A percentile compares a stretch with the other conserved stretches of the same genome.
Evolutionary conservation across 164 flowering plant genomes (phyloP).

Genomic region (Dillenia turbinata): DNA sequence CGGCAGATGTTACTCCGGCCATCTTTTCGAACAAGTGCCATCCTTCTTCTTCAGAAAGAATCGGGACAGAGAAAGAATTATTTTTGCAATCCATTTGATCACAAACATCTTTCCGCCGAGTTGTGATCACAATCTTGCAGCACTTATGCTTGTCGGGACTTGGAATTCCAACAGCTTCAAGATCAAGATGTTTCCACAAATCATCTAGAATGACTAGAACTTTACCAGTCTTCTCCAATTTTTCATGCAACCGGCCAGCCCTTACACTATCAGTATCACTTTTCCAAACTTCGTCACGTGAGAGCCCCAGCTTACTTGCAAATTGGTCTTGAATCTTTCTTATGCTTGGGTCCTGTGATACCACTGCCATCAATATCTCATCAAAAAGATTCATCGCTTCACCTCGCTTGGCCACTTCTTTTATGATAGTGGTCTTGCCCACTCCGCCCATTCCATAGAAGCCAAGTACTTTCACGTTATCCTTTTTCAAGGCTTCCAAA

Average conservation of each 20-base stretch:
- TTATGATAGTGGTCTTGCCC: slow-evolving; percentile 10
- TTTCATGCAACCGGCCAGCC: neutral
- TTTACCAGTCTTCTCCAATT: slow-evolving; percentile 3
- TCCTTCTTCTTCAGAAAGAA: neutral
- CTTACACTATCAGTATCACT: neutral
- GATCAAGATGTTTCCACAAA: slow-evolving; percentile 8
- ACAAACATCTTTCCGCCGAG: slow-evolving; percentile 1
- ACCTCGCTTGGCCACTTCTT: slow-evolving; percentile 5
- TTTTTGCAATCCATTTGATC: neutral
- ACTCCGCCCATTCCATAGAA: slow-evolving; percentile 1
- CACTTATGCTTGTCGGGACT: neutral
- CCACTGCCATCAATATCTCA: slow-evolving; percentile 2
- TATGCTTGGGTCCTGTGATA: slow-evolving; percentile 5
- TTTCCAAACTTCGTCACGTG: neutral
- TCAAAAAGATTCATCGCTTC: slow-evolving; percentile 4
- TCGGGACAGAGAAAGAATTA: neutral
- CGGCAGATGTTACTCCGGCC: neutral
- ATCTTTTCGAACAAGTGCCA: slow-evolving; percentile 3
- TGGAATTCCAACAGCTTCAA: slow-evolving; percentile 8
- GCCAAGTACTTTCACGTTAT: neutral
- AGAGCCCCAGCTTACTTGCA: slow-evolving; percentile 5
- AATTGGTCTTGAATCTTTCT: slow-evolving; percentile 7
- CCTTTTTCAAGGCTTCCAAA: neutral
- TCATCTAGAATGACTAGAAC: slow-evolving; percentile 14
- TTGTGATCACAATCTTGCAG: slow-evolving; percentile 7